phyloP scores from a whole-genome alignment of 164 flowering plant genomes.

The Brasenia schreberi region DNA sequence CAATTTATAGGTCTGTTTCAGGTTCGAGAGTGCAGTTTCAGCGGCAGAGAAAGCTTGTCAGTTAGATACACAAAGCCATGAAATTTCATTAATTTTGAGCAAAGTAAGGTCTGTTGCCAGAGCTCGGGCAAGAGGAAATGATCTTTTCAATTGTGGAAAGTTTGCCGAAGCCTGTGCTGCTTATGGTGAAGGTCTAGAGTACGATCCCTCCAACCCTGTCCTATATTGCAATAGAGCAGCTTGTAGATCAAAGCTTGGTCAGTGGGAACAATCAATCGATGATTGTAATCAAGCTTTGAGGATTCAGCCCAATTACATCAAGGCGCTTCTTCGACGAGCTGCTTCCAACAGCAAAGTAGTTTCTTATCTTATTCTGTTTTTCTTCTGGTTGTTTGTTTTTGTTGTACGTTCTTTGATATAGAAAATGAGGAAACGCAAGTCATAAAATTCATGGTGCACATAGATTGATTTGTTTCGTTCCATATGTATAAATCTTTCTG shows the following conservation, averaged over 20 bases:
- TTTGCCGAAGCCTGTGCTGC: slow-evolving; percentile 68
- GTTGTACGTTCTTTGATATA: not conserved
- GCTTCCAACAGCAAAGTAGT: slow-evolving; percentile 60
- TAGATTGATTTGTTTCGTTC: too few species aligned
- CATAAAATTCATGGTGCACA: too few species aligned
- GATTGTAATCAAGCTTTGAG: slow-evolving; percentile 77
- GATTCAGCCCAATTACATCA: slow-evolving; percentile 63
- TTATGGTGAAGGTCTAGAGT: slow-evolving; percentile 74
- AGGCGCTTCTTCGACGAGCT: slow-evolving; percentile 82
- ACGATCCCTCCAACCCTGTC: slow-evolving; percentile 67
- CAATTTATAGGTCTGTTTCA: slow-evolving; percentile 19
- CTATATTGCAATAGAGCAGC: slow-evolving; percentile 87
- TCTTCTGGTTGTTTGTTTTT: not conserved
- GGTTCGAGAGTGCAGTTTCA: slow-evolving; percentile 79
- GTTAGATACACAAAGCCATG: slow-evolving; percentile 50
- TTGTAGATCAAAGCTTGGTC: slow-evolving; percentile 73
- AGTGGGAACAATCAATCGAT: slow-evolving; percentile 60
- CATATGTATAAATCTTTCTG: too few species aligned
- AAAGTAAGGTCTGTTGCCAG: slow-evolving; percentile 52
- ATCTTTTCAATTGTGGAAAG: slow-evolving; percentile 69
- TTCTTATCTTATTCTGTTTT: not conserved
- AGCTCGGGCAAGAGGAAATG: slow-evolving; percentile 82
- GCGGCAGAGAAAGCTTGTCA: slow-evolving; percentile 58
- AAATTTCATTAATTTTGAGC: slow-evolving; percentile 38
- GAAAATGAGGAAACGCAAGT: not conserved